phyloP scores from a whole-genome alignment of 2,329 filamentous ascomycete species.

The Claviceps fusiformis region DNA sequence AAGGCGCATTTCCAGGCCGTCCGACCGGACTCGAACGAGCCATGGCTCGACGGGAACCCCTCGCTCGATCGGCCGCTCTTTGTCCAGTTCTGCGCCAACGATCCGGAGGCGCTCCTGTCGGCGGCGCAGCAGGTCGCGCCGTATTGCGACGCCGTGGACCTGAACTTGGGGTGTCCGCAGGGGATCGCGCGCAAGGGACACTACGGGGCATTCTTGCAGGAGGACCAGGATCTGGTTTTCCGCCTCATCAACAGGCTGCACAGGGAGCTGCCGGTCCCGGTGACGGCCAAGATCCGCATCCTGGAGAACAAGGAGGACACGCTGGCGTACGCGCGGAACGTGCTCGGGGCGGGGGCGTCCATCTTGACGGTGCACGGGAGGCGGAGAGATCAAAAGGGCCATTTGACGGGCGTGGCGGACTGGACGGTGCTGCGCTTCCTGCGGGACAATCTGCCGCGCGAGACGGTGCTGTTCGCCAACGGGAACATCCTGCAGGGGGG shows the following conservation, averaged over 20 bases:
- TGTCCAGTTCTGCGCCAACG: slow-evolving; percentile 92
- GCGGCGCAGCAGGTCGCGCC: slow-evolving; percentile 69
- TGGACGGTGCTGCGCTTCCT: slow-evolving; percentile 78
- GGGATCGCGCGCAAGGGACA: slow-evolving; percentile 83
- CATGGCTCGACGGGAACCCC: slow-evolving; percentile 78
- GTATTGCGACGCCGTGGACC: slow-evolving; percentile 86
- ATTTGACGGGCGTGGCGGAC: slow-evolving; percentile 85
- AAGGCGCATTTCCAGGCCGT: slow-evolving; percentile 67
- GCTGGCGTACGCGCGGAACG: slow-evolving; percentile 75
- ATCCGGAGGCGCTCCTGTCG: slow-evolving; percentile 63
- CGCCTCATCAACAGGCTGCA: slow-evolving; percentile 76
- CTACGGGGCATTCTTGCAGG: slow-evolving; percentile 91
- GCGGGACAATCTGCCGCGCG: slow-evolving; percentile 65
- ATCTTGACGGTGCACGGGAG: slow-evolving; percentile 89
- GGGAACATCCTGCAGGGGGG: slow-evolving; percentile 76
- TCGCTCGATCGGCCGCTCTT: slow-evolving; percentile 75
- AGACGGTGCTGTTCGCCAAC: slow-evolving; percentile 93
- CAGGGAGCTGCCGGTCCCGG: slow-evolving; percentile 61
- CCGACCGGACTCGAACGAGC: slow-evolving; percentile 19
- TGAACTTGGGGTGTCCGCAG: slow-evolving; percentile 93
- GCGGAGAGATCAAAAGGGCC: slow-evolving; percentile 83
- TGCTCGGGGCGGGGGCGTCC: slow-evolving; percentile 76
- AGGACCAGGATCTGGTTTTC: slow-evolving; percentile 75
- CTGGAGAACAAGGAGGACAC: slow-evolving; percentile 79
- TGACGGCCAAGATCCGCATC: slow-evolving; percentile 91